Base-by-base conservation (phyloP, 139 green algal species). In the Spirogloea muscicola region DNA sequence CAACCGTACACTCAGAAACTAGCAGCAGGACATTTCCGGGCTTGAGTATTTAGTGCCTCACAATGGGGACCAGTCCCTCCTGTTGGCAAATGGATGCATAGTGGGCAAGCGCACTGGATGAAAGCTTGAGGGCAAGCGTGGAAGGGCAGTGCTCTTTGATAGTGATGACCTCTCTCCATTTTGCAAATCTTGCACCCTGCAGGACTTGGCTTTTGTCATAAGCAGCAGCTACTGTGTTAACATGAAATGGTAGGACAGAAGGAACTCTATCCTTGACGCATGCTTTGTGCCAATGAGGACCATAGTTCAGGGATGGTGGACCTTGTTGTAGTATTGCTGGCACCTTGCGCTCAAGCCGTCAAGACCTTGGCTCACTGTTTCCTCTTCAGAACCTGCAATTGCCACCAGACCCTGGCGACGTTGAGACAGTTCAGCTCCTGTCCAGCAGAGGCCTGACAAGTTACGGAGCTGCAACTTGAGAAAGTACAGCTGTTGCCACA, bases 101-200 rank as follows among this genome's bases (percentile, higher is more conserved):
- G 31, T 88, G 52, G 9, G 92, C 93, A 40, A 97, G 87, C 79
- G 92, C 83, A 36, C 87, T 43, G 0, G 93, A 91, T 65, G 96
- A 96, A 4, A 66, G 49, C 25, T 89, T 48, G 3, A 96, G 80
- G 34, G 88, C 87, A 27, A 57, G 31, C 7, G 88, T 73, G 0
- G 83, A 89, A 9, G 91, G 91, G 46, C 72, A 81, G 9, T 25
- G 66, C 34, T 80, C 79, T 10, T 76, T 84, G 57, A 96, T 86
- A 44, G 86, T 89, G 38, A 97, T 72, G 25, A 89, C 91, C 2
- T 89, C 90, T 0, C 93, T 80, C 92, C 92, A 97, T 84, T 97
- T 97, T 10, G 90, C 86, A 75, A 97, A 97, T 2, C 90, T 78
- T 1, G 90, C 91, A 18, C 92, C 92, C 72, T 87, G 77, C n/a